These are phyloP conservation scores for sunflower (Helianthus annuus) DNA, from an alignment of 129 eudicot genomes.

Conservation along the genomic window HanXRQr2.0-SUNRISE NC_035433.2:133458401-133458900, in stretches of 20 bases:
- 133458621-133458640: too few relatives aligned
- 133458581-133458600: too few relatives aligned
- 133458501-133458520: not conserved
- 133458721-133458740: not conserved
- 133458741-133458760: not conserved
- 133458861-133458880: conserved; percentile 19
- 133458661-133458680: too few relatives aligned
- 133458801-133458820: conserved; percentile 19
- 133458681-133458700: not conserved
- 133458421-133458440: not conserved
- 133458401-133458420: conserved; percentile 7
- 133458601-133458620: too few relatives aligned
- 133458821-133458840: conserved; percentile 26
- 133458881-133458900: conserved; percentile 23
- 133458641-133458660: too few relatives aligned
- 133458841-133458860: conserved; percentile 23
- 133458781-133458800: not conserved
- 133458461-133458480: conserved; percentile 9
- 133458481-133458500: conserved; percentile 6
- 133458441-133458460: not conserved
- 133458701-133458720: not conserved
- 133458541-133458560: too few relatives aligned
- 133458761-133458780: conserved; percentile 3
- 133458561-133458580: too few relatives aligned
- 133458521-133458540: not conserved